Conservation (phyloP, 1,139 yeast genomes). For the Groenewaldozyma sp. region DNA sequence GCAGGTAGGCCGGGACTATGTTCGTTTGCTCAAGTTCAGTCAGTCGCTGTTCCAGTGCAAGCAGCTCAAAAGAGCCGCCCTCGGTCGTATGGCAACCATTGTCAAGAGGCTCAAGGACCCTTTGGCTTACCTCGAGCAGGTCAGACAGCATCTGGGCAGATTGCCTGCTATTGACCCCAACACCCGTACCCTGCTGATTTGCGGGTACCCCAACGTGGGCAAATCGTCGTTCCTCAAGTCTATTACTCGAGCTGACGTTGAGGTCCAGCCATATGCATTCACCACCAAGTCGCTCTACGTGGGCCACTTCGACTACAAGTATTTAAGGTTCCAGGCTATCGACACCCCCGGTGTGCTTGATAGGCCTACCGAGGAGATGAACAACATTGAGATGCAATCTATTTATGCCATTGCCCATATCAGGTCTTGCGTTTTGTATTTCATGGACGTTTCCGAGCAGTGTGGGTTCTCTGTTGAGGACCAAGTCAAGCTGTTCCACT, state of each 20-base stretch:
- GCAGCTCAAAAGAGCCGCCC: slow-evolving; percentile 95
- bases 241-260: slow-evolving; percentile 97
- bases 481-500: slow-evolving; percentile 92
- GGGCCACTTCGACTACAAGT: slow-evolving; percentile 96
- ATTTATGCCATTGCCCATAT: slow-evolving; percentile 97
- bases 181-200: slow-evolving; percentile 90
- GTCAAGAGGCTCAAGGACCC: slow-evolving; percentile 93
- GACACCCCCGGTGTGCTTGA: slow-evolving; percentile 99
- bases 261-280: slow-evolving; percentile 98
- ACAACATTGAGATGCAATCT: slow-evolving; percentile 98
- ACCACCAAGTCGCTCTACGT: slow-evolving; percentile 92
- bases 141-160: slow-evolving; percentile 98
- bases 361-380: slow-evolving; percentile 99
- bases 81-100: slow-evolving; percentile 99
- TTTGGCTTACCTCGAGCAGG: slow-evolving; percentile 87
- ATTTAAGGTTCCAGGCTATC: slow-evolving; percentile 94
- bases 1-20: slow-evolving; percentile 92
- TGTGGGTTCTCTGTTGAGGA: slow-evolving; percentile 98
- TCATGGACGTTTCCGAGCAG: slow-evolving; percentile 97
- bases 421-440: slow-evolving; percentile 90
- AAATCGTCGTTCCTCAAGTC: slow-evolving; percentile 89
- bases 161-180: slow-evolving; percentile 97
- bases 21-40: slow-evolving; percentile 87
- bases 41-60: slow-evolving; percentile 97
- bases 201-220: slow-evolving; percentile 99